Evolutionary conservation across 2,329 filamentous ascomycete species (phyloP), one percentile per base, ranked within the genome.

Genomic region (Xylaria sp.): DNA sequence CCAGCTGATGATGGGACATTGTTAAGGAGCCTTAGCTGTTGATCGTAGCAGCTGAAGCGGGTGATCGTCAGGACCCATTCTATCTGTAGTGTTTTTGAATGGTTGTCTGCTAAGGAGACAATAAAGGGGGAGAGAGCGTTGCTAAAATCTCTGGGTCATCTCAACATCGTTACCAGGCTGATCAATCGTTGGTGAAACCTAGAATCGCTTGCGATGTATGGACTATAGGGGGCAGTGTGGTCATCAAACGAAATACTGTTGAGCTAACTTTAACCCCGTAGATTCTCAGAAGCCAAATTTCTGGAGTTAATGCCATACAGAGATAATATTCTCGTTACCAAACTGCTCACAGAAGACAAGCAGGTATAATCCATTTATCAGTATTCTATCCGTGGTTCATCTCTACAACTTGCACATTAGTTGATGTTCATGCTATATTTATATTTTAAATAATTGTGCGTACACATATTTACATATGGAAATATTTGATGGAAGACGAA

Each of bases 51-150:
- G 21, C 29, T 21, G 53, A 48, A 44, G 58, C 55, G 63, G 60
- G 40, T 68, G 71, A 72, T 72, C 71, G 66, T 60, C 71, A 72
- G 71, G 71, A 64, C 32, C 50, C 59, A 54, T 63, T 62, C 67
- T 62, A 69, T 71, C 32, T 35, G 32, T 65, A 65, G 8, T 58
- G 32, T 59, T 62, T 57, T 29, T 51, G 53, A 60, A 68, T 9
- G 40, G 18, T 16, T 48, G 54, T 21, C 54, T 54, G 21, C 37
- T 47, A 35, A 25, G 16, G 48, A 47, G 50, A 51, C 29, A 27
- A 59, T 50, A 16, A 59, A 40, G 51, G 32, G 21, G 47, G 44
- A 59, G 63, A 42, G 40, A 21, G 40, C 61, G 16, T 40, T 55
- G 8, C 63, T 66, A 35, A 58, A 44, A 35, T n/a, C 32, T 6